Base-by-base conservation (phyloP, 2,329 filamentous ascomycete species). In the Fusarium heterosporum region DNA sequence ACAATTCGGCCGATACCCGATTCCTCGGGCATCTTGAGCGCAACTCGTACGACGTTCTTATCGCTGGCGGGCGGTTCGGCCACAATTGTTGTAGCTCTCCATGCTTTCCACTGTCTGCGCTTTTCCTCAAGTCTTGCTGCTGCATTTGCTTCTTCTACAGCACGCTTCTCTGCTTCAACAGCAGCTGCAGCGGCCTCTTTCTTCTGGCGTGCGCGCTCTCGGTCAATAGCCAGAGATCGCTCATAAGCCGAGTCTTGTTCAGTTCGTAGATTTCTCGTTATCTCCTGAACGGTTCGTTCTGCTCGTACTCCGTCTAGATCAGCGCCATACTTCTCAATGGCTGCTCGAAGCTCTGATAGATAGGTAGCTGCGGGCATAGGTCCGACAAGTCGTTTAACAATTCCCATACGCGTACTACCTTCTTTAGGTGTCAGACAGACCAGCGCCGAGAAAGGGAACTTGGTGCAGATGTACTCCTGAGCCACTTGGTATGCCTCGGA, bases 201-300 rank as follows among this genome's bases (percentile, higher is more conserved):
- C 75, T 87, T 88, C 76, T 90, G 87, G 30, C 92, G 85, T 1
- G 92, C 91, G 19, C 95, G 90, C 77, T 97, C 94, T 38, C 94
- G 85, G 78, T 99, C 96, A 61, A 89, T 88, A 11, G 94, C 95
- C 29, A 99, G 82, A 0, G 93, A 97, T 63, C 93, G 88, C 79
- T 99, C 94, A 77, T 99, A 99, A 1, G 96, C 96, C 11, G 88
- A 91, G 76, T 98, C 93, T 76, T 99, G 96, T 77, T 97, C 89
- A 62, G 91, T 87, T n/a, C 94, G 87, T 32, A 99, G 82, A 71
- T 82, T 92, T 43, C 95, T 86, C n/a, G 91, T 87, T 3, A 93
- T 89, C 75, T 96, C 89, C 69, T 97, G 92, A 40, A 93, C 93
- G 16, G 88, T 87, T 52, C 94, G 85, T 72, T 93, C 89, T 3